phyloP scores from a whole-genome alignment of 192 early-diverging fungal genomes.

The Coemansia sp. region DNA sequence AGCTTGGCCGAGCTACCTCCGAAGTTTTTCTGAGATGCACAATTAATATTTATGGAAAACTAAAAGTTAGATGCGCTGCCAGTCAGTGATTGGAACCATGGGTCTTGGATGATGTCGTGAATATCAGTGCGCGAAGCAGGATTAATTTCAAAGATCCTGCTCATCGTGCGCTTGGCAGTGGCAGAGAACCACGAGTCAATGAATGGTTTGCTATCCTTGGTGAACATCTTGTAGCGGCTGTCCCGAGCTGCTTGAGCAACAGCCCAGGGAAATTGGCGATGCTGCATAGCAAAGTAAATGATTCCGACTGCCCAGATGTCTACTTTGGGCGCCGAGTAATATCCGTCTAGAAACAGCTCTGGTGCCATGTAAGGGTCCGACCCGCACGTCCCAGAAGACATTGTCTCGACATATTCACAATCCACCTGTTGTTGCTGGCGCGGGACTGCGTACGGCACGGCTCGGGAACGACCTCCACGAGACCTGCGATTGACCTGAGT shows the following conservation, averaged over 20 bases:
- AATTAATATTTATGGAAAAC: too few relatives aligned
- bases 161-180: slow-evolving; percentile 5
- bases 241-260: slow-evolving; percentile 45
- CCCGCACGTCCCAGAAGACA: slow-evolving; percentile 71
- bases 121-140: slow-evolving; percentile 28
- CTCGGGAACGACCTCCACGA: slow-evolving; percentile 8
- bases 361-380: slow-evolving; percentile 96
- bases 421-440: background rate
- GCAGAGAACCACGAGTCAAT: slow-evolving; percentile 33
- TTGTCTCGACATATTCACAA: slow-evolving; percentile 29
- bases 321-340: slow-evolving; percentile 72
- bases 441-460: slow-evolving; percentile 23
- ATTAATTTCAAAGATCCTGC: slow-evolving; percentile 27
- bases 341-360: slow-evolving; percentile 60
- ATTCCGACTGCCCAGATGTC: slow-evolving; percentile 91
- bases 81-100: slow-evolving; percentile 28
- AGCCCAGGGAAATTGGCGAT: slow-evolving; percentile 67
- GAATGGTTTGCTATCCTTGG: slow-evolving; percentile 12
- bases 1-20: too few relatives aligned
- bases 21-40: too few relatives aligned
- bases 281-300: slow-evolving; percentile 71
- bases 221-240: slow-evolving; percentile 20
- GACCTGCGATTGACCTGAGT: background rate
- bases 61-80: background rate
- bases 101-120: slow-evolving; percentile 15